Conservation (phyloP, 2,329 filamentous ascomycete species). For the Xylaria arbuscula region DNA sequence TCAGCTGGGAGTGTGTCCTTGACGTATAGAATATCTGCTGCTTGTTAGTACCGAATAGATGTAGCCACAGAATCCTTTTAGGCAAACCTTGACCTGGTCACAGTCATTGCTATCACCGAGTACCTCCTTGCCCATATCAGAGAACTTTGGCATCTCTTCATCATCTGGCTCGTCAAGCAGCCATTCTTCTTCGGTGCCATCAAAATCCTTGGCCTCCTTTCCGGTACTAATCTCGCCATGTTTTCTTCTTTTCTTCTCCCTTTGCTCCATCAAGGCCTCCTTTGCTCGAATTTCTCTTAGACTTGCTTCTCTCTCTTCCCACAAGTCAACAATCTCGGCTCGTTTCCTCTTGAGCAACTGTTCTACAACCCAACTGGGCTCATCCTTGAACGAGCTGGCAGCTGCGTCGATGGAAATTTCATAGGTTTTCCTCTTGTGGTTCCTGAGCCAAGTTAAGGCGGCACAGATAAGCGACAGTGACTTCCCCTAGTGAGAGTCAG, state of each 20-base stretch:
- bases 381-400: slow-evolving; percentile 65
- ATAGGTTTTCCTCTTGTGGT: slow-evolving; percentile 74
- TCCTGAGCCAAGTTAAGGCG: slow-evolving; percentile 89
- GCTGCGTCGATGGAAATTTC: slow-evolving; percentile 63
- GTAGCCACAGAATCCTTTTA: neutral
- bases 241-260: slow-evolving; percentile 60
- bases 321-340: slow-evolving; percentile 72
- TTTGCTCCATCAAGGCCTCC: slow-evolving; percentile 66
- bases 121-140: slow-evolving; percentile 74
- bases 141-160: slow-evolving; percentile 51
- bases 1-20: slow-evolving; percentile 89
- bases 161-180: slow-evolving; percentile 77
- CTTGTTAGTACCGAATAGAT: slow-evolving; percentile 18
- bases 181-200: slow-evolving; percentile 70
- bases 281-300: slow-evolving; percentile 73
- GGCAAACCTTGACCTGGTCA: slow-evolving; percentile 70
- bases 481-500: slow-evolving; percentile 71
- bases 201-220: slow-evolving; percentile 34
- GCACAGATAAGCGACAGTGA: slow-evolving; percentile 91
- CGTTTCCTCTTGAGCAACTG: slow-evolving; percentile 77
- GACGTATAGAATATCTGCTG: slow-evolving; percentile 86
- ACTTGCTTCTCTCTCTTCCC: slow-evolving; percentile 79
- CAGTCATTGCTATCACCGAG: slow-evolving; percentile 54
- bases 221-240: slow-evolving; percentile 51
- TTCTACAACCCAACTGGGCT: slow-evolving; percentile 87